These are phyloP conservation scores for Macroventuria anomochaeta DNA, from an alignment of 2,329 filamentous ascomycete species.

Conservation along the genomic window DNA sequence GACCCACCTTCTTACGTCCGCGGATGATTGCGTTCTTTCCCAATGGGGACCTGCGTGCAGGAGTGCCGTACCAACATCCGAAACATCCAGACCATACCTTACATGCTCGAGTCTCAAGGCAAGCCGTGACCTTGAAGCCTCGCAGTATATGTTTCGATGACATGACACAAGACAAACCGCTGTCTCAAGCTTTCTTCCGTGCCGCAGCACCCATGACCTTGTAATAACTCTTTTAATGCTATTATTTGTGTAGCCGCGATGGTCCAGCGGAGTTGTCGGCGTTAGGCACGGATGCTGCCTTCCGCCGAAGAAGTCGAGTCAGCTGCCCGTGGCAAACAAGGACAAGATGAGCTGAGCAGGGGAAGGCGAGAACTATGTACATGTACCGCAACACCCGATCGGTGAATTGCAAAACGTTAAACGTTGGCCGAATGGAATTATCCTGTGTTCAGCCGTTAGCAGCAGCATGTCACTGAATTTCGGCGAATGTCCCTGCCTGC, in stretches of 20 bases:
- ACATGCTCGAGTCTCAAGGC: constrained; percentile 2
- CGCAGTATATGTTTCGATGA: not conserved
- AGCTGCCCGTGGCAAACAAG: not conserved
- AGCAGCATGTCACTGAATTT: constrained; percentile 1
- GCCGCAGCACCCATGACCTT: constrained; percentile 10
- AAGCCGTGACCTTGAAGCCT: not conserved
- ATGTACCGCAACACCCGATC: constrained; percentile 1
- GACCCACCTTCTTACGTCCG: constrained; percentile 9
- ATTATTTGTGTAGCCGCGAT: not conserved
- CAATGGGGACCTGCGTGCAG: constrained; percentile 1
- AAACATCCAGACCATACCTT: constrained; percentile 8
- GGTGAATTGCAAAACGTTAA: not conserved
- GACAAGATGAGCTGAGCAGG: not conserved
- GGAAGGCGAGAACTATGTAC: constrained; percentile 5
- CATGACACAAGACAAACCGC: constrained; percentile 4
- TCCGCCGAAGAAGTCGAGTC: constrained; percentile 10
- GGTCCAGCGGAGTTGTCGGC: not conserved
- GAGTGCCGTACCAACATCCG: constrained; percentile 3
- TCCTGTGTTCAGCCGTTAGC: not conserved
- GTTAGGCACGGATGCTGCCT: constrained; percentile 6
- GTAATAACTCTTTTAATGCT: not conserved
- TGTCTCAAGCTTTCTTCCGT: constrained; percentile 9
- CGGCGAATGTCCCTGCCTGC: not conserved
- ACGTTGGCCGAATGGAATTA: not conserved
- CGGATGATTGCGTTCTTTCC: not conserved